Evolutionary conservation across 805 yeast species (phyloP), one percentile per base, ranked within the genome.

Genomic region (Wickerhamomyces alni): DNA sequence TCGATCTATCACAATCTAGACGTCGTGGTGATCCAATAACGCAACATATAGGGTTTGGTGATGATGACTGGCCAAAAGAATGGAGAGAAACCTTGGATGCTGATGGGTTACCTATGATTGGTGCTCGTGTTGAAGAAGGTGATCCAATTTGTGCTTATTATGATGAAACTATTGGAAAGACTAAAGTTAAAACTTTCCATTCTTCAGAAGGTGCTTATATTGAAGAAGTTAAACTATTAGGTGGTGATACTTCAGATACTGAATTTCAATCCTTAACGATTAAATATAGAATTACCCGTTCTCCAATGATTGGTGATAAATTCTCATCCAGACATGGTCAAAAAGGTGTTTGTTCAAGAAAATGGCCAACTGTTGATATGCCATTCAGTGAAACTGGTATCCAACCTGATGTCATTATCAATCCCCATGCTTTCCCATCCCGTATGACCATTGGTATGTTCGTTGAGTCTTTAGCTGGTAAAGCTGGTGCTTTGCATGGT

Each of bases 361-460:
- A 89, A 65, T 93, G 97, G 96, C 99, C 98, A 25, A 82, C 87
- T 38, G 72, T 87, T 47, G 98, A 93, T 63, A 80, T 93, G 95
- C 99, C 99, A 39, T 93, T 93, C 70, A 77, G 87, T 49, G 99
- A 93, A 67, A 71, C 86, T 26, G 99, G 99, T 55, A 91, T 93
- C 45, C 96, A 86, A 62, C 99, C 99, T 2, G 99, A 93, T 66
- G 84, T 93, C 52, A 93, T 93, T 58, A 93, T 93, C 58, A 93
- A 93, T 62, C 99, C 99, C 4, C 99, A 91, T 63, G 99, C 98
- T 50, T 93, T 91, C 91, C 99, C 99, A 53, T 91, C 98, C 36
- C 93, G 99, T 72, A 93, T 93, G 99, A 93, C 99, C 11, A 91
- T 93, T 65, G 99, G 99, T 70, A 93, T 93, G 98, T 93, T 93